These are phyloP conservation scores for Rhytidhysteron rufulum DNA, from an alignment of 2,329 filamentous ascomycete genomes.

Conservation along the genomic window DNA sequence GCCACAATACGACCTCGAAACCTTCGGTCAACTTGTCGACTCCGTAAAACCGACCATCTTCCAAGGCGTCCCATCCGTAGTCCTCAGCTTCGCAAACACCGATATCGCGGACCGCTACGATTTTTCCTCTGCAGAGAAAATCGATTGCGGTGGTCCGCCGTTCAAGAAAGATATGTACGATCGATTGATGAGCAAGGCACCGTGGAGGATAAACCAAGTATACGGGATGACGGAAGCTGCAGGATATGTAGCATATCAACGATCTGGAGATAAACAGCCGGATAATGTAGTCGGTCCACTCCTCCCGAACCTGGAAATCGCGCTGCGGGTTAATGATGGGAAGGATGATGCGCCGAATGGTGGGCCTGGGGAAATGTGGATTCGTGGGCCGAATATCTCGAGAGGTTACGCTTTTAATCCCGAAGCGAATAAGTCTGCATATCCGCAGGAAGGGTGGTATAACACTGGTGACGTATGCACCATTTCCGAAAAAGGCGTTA, in stretches of 20 bases:
- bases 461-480: slow-evolving; percentile 81
- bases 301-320: slow-evolving; percentile 72
- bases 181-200: slow-evolving; percentile 68
- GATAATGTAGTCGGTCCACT: slow-evolving; percentile 73
- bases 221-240: slow-evolving; percentile 48
- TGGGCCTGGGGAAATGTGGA: slow-evolving; percentile 53
- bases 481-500: slow-evolving; percentile 67
- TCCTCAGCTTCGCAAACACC: slow-evolving; percentile 72
- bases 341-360: slow-evolving; percentile 56
- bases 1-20: slow-evolving; percentile 71
- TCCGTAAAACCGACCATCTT: slow-evolving; percentile 67
- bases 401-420: slow-evolving; percentile 68
- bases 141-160: slow-evolving; percentile 80
- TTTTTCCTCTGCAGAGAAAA: slow-evolving; percentile 67
- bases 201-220: slow-evolving; percentile 47
- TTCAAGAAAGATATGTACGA: slow-evolving; percentile 72
- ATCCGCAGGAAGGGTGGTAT: slow-evolving; percentile 74
- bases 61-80: slow-evolving; percentile 76
- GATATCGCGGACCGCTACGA: slow-evolving; percentile 74
- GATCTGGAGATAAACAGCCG: slow-evolving; percentile 47
- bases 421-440: slow-evolving; percentile 61
- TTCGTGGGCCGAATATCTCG: slow-evolving; percentile 73
- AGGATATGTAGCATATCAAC: slow-evolving; percentile 42
- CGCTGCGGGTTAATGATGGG: slow-evolving; percentile 53
- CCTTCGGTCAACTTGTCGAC: slow-evolving; percentile 70